phyloP scores from a whole-genome alignment of 2,329 filamentous ascomycete genomes.

The Ilyonectria robusta region DNA sequence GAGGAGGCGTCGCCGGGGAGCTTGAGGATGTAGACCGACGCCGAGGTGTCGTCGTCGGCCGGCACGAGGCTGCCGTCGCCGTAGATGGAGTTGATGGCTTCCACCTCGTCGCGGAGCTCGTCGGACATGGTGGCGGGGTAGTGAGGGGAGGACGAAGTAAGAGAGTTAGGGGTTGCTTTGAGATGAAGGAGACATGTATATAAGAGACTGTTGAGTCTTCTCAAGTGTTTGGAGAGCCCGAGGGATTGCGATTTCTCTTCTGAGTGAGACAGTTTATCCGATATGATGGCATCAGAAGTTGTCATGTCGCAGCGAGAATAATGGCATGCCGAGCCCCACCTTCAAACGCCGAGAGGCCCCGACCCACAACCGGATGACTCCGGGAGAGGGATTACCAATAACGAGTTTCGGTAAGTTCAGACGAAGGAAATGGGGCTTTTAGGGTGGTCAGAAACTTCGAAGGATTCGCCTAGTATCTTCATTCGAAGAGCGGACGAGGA shows the following conservation, averaged over 20 bases:
- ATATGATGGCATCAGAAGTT: conserved; percentile 23
- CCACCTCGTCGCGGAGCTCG: conserved; percentile 79
- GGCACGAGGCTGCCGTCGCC: conserved; percentile 73
- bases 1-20: conserved; percentile 75
- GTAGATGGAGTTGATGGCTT: conserved; percentile 89
- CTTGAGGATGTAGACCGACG: conserved; percentile 70
- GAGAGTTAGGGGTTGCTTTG: neutral
- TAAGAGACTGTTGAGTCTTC: neutral
- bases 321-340: conserved; percentile 40
- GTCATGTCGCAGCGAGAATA: conserved; percentile 25
- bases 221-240: conserved; percentile 21
- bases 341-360: conserved; percentile 28
- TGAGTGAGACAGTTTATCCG: conserved; percentile 7
- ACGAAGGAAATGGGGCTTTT: neutral
- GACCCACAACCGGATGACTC: conserved; percentile 28
- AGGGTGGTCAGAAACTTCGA: too few relatives aligned
- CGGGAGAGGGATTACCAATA: neutral
- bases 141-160: neutral
- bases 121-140: conserved; percentile 62
- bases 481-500: too few relatives aligned
- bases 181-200: neutral
- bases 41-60: conserved; percentile 48
- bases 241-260: neutral
- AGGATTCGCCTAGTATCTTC: too few relatives aligned
- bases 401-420: neutral